Conservation (phyloP, 441 rosid species). For the Dalechampia spathulata region DNA sequence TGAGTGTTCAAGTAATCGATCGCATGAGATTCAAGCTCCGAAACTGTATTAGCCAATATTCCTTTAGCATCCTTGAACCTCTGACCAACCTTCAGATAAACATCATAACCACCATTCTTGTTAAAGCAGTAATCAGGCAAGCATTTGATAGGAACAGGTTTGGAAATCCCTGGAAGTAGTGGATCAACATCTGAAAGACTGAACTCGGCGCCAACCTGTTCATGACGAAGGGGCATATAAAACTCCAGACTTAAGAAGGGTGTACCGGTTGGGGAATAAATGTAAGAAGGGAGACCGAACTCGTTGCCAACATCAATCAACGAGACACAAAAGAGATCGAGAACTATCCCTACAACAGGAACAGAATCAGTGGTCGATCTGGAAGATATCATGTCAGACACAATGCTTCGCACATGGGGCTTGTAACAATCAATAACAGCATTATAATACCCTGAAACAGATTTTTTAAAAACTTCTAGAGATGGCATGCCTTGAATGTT, state of each 20-base stretch:
- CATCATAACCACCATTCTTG: conserved; percentile 15
- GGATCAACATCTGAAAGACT: conserved; percentile 28
- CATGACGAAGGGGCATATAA: conserved; percentile 19
- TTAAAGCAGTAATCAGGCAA: conserved; percentile 23
- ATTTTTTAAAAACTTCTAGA: conserved; percentile 17
- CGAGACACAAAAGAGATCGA: conserved; percentile 48
- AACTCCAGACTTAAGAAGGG: conserved; percentile 27
- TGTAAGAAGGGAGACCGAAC: conserved; percentile 34
- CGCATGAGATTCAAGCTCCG: conserved; percentile 41
- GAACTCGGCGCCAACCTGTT: conserved; percentile 22
- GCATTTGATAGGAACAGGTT: conserved; percentile 34
- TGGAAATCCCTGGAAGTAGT: conserved; percentile 33
- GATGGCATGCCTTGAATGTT: conserved; percentile 23
- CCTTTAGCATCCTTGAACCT: conserved; percentile 33
- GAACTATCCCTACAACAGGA: conserved; percentile 33
- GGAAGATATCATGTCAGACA: conserved; percentile 12
- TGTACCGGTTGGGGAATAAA: conserved; percentile 38
- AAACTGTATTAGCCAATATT: conserved; percentile 44
- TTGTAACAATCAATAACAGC: conserved; percentile 9
- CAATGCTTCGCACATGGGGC: conserved; percentile 15
- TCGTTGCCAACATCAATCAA: conserved; percentile 53
- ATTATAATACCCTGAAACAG: conserved; percentile 18
- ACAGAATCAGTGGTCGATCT: conserved; percentile 5
- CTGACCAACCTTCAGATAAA: conserved; percentile 9
- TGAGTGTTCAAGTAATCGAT: conserved; percentile 12